phyloP scores from a whole-genome alignment of 2,329 filamentous ascomycete genomes.

The Colletotrichum cordylinicola region DNA sequence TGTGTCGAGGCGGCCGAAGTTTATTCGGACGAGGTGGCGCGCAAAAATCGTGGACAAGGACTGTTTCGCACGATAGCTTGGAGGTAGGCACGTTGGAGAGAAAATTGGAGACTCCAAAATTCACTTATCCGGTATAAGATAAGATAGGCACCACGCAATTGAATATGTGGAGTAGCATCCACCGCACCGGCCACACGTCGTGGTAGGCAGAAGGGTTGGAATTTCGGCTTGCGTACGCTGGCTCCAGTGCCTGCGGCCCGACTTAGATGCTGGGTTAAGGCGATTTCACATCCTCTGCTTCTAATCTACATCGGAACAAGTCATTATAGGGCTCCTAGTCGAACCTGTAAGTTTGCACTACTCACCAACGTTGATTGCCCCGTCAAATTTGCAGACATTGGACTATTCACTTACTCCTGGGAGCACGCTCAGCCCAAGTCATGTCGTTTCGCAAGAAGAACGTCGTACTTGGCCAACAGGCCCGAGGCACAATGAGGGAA shows the following conservation, averaged over 20 bases:
- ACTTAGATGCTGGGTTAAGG: background rate
- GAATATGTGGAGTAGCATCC: background rate
- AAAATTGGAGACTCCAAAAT: background rate
- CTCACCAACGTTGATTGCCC: background rate
- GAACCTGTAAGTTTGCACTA: background rate
- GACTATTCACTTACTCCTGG: background rate
- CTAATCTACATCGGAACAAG: background rate
- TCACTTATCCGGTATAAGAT: background rate
- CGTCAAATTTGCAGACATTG: background rate
- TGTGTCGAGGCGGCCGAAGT: background rate
- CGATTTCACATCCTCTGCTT: background rate
- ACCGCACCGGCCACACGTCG: background rate
- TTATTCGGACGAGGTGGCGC: background rate
- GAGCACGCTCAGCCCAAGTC: background rate
- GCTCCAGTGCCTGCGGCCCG: background rate
- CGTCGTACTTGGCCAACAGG: slow-evolving; percentile 49
- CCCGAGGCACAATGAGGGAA: slow-evolving; percentile 24
- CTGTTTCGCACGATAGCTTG: background rate
- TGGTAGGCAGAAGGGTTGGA: background rate
- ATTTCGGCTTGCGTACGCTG: background rate
- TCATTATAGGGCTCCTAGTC: background rate
- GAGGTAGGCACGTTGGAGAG: background rate
- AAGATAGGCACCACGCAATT: background rate
- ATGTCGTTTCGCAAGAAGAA: slow-evolving; percentile 68
- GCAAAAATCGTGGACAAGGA: background rate